Evolutionary conservation across 1,284 basidiomycete genomes (phyloP).

Genomic region (Cutaneotrichosporon sp.): DNA sequence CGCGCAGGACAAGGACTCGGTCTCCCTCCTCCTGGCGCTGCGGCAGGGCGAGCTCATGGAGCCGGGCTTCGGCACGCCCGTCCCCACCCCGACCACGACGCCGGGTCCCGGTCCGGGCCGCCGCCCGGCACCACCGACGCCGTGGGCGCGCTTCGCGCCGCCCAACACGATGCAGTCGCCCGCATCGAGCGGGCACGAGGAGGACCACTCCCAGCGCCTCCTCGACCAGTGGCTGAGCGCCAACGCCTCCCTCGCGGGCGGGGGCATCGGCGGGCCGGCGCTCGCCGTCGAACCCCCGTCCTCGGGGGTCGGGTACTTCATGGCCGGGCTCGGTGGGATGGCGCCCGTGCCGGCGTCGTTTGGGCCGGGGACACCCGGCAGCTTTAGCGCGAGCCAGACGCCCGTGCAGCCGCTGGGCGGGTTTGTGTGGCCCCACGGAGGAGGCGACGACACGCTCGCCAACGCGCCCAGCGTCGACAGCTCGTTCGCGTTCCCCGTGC

Average conservation of each 20-base stretch:
- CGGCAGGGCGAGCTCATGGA: conserved; percentile 32
- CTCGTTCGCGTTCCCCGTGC: background rate
- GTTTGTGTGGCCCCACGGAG: conserved; percentile 6
- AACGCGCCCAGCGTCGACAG: conserved; percentile 7
- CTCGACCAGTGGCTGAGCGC: conserved; percentile 53
- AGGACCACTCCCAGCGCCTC: conserved; percentile 52
- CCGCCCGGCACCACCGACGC: conserved; percentile 6
- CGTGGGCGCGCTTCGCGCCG: conserved; percentile 20
- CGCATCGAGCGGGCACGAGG: conserved; percentile 37
- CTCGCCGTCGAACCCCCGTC: background rate
- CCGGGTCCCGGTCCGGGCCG: background rate
- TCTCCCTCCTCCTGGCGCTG: conserved; percentile 46
- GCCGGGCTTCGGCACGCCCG: conserved; percentile 1
- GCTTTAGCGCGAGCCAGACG: background rate
- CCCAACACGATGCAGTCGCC: conserved; percentile 21
- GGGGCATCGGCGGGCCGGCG: conserved; percentile 18
- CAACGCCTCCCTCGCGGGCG: conserved; percentile 47
- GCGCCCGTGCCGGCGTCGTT: background rate
- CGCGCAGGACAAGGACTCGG: conserved; percentile 48
- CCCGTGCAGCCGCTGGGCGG: conserved; percentile 1
- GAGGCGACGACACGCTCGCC: conserved; percentile 5
- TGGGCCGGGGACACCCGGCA: conserved; percentile 1
- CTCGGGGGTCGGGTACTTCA: background rate
- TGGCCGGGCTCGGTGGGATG: background rate
- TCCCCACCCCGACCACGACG: background rate